Base-by-base conservation (phyloP, 2,329 filamentous ascomycete genomes). In the Pseudocercospora crystallina region DNA sequence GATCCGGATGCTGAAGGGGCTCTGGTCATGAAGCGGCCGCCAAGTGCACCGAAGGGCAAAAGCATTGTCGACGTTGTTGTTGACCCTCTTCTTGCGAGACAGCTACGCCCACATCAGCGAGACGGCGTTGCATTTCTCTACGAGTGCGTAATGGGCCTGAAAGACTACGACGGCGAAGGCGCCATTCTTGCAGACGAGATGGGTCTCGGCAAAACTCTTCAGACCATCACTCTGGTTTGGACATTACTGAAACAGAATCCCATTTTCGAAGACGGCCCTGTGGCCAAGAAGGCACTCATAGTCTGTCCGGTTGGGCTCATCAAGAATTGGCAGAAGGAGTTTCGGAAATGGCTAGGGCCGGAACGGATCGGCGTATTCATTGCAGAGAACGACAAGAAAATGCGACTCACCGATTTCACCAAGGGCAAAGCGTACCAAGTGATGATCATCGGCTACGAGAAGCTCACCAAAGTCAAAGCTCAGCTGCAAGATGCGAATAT, bases 181-280 rank as follows among this genome's bases (percentile, higher is more conserved):
- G 85, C 84, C 3, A 83, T 89, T 51, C 72, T 89, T 42, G 86
- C 86, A 1, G 86, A 89, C 63, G 86, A 89, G 60, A 89, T 89
- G 86, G 86, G 86, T 0, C 68, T 89, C 2, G 86, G 86, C 14
- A 89, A 89, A 69, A 88, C 86, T 1, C 65, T 89, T 31, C 85
- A 89, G 61, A 88, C 85, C 0, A 89, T 89, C 61, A 75, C 85
- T 2, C 69, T 89, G 39, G 64, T 89, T 10, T 89, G 85, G 85
- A 89, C 85, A 1, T 67, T 89, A 31, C 69, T 89, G 54, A 88
- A 87, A 65, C 85, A 89, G 62, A 87, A 85, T 61, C 84, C 85
- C 0, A 75, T 87, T 5, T 75, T 82, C 58, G 79, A 80, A 34
- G 76, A 73, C 26, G 61, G 71, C 2, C 81, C 84, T 2, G 80